These are phyloP conservation scores for Sabuloglossum arenarium DNA, from an alignment of 495 filamentous ascomycete species.

Conservation along the genomic window DNA sequence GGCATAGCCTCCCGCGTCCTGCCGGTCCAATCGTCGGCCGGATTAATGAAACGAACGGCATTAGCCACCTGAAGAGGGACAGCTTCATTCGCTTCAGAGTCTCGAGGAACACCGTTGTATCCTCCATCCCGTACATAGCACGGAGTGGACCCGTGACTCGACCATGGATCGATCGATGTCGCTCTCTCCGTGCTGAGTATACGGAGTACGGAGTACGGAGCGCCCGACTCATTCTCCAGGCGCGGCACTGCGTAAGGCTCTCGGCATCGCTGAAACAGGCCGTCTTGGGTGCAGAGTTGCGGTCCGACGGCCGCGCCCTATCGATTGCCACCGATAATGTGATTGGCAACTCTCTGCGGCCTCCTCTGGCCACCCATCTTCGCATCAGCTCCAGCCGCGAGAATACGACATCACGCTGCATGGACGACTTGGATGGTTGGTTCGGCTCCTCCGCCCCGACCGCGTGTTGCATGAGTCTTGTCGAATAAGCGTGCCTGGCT, in stretches of 20 bases:
- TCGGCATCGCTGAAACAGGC: background rate
- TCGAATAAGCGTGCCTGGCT: background rate
- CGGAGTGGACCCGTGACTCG: background rate
- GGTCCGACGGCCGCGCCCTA: slow-evolving; percentile 2
- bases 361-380: background rate
- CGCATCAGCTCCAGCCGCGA: slow-evolving; percentile 2
- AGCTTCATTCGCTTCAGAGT: background rate
- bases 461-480: background rate
- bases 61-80: background rate
- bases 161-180: background rate
- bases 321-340: background rate
- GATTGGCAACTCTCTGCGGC: background rate
- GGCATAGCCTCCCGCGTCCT: background rate
- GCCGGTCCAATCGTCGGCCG: background rate
- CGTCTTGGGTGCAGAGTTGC: background rate
- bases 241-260: background rate
- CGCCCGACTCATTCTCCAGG: too few species aligned
- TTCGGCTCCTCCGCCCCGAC: background rate
- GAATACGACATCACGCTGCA: background rate
- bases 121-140: background rate
- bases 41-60: background rate
- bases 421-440: background rate
- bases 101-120: background rate
- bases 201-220: too few species aligned
- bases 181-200: background rate